Base-by-base conservation (phyloP, 495 filamentous ascomycete species). In the Annulohypoxylon maeteangense region DNA sequence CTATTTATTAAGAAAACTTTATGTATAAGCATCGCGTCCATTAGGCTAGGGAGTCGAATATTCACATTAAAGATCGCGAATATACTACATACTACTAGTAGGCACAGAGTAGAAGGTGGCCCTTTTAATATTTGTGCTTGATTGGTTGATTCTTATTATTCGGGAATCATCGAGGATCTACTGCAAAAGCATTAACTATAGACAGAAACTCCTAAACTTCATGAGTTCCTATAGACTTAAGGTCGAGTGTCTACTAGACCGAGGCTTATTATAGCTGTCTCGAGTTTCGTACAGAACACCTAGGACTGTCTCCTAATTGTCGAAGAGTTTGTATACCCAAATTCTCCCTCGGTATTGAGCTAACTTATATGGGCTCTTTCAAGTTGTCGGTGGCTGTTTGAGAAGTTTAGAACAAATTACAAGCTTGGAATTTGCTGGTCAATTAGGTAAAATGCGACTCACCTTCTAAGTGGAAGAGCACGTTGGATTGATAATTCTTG, bases 401-500 rank as follows among this genome's bases (percentile, higher is more conserved):
- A 45, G 2, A 20, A 54, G 47, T 44, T 72, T 61, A 62, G 55
- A 44, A 44, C 25, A n/a, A n/a, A n/a, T n/a, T n/a, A n/a, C n/a
- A n/a, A n/a, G n/a, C n/a, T n/a, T n/a, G n/a, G 18, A 25, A 18
- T 20, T 16, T 1, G n/a, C 1, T 16, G n/a, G 6, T 51, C 8
- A 23, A 50, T 51, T 20, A 6, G 1, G 14, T 5, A 60, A 18
- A 55, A 29, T 31, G 27, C 8, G 11, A 62, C 81, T 60, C 85
- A 96, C 95, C 95, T 89, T 98, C 96, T 27, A 99, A 84, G 75
- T 99, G 95, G 77, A 99, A 99, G 1, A 98, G 84, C 12, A 99
- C 95, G 75, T 98, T 99, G 3, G 93, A 97, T 79, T 97, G 93
- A 78, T 99, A 99, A 81, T 98, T 99, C 86, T 98, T 97, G 84